Conservation (phyloP, 2,329 filamentous ascomycete species). For the Fusarium subtropicale region DNA sequence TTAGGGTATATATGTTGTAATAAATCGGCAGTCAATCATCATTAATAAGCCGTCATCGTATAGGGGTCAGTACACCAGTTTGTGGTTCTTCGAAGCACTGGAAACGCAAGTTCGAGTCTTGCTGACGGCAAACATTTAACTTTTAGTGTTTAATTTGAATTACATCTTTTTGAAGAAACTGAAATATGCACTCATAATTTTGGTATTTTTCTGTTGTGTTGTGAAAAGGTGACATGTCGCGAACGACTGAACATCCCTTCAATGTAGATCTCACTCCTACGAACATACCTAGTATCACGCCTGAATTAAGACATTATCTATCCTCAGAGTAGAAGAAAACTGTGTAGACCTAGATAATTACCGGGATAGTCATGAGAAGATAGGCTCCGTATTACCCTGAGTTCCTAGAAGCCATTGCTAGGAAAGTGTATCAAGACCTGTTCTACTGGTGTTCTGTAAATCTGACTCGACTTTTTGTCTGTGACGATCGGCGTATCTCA, state of each 20-base stretch:
- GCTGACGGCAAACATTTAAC: slow-evolving; percentile 28
- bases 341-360: slow-evolving; percentile 85
- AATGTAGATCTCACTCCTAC: too few relatives aligned
- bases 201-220: not conserved
- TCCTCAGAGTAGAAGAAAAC: slow-evolving; percentile 84
- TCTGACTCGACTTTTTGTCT: too few relatives aligned
- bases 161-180: not conserved
- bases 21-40: not conserved
- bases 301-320: slow-evolving; percentile 73
- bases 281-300: too few relatives aligned
- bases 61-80: slow-evolving; percentile 46
- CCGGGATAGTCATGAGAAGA: slow-evolving; percentile 78
- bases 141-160: slow-evolving; percentile 2
- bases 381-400: slow-evolving; percentile 85
- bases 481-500: too few relatives aligned
- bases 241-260: not conserved
- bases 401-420: slow-evolving; percentile 79
- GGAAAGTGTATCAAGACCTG: slow-evolving; percentile 82
- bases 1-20: rapidly evolving
- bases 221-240: not conserved
- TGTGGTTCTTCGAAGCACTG: slow-evolving; percentile 38
- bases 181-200: not conserved
- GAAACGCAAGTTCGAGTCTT: slow-evolving; percentile 45
- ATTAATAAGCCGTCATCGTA: slow-evolving; percentile 41
- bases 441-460: slow-evolving; percentile 37